Base-by-base conservation (phyloP, 2,329 filamentous ascomycete species). In the Juglanconis sp. region DNA sequence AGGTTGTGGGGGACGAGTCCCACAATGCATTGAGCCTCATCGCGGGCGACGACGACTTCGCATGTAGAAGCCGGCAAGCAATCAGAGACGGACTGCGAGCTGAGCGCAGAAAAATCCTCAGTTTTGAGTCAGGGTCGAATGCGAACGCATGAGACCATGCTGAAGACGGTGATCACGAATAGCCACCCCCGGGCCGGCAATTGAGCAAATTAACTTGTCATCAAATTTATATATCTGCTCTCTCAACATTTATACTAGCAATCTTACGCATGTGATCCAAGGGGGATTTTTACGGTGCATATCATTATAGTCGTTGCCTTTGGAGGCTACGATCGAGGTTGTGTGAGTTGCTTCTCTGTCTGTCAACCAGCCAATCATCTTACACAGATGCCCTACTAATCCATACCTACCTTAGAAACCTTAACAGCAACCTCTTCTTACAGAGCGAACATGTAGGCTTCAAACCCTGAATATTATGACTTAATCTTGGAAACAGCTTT, bases 311-410 rank as follows among this genome's bases (percentile, higher is more conserved):
- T 42, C 10, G 5, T 9, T 42, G 10, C n/a, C n/a, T 11, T 42
- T 13, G 11, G 10, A 42, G 17, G n/a, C 13, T 10, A n/a, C n/a
- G n/a, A 5, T 5, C 5, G 7, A 17, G 17, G 44, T 17, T 24
- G 44, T 24, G 24, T 24, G 24, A 24, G 44, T 9, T 6, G n/a
- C 8, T 47, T 17, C 5, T 32, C 52, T 3, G n/a, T 7, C 17
- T 6, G n/a, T 11, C 24, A 35, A 47, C 17, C 31, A 24, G 11
- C 61, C 61, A 63, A 63, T 63, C 53, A 56, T 63, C 61, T 63
- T 63, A 63, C 57, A 63, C 53, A 57, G 35, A 47, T 57, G 35
- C 6, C 44, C 13, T 24, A 24, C 24, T 24, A 24, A 24, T 24
- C 24, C 24, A 24, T 24, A 24, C 24, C 24, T 24, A 24, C 24